These are phyloP conservation scores for Pinus tabuliformis DNA, from an alignment of 75 land plant genomes.

Conservation along the genomic window DNA sequence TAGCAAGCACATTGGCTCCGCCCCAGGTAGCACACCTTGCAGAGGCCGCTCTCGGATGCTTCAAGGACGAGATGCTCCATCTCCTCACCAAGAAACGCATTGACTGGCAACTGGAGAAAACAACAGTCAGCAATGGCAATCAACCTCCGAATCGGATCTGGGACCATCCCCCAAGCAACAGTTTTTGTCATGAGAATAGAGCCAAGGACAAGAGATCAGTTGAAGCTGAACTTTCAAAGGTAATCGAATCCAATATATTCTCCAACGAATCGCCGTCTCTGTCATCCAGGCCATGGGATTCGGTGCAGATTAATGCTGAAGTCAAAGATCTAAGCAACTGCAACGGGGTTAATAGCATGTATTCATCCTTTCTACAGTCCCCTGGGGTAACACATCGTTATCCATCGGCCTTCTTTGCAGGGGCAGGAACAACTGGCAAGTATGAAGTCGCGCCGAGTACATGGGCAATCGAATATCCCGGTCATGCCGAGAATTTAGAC, in stretches of 20 bases:
- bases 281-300: slow-evolving; percentile 24
- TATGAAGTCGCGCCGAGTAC: not conserved
- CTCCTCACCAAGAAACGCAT: slow-evolving; percentile 71
- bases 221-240: not conserved
- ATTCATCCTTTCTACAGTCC: not conserved
- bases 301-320: not conserved
- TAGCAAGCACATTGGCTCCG: slow-evolving; percentile 69
- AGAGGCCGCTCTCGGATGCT: slow-evolving; percentile 98
- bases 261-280: not conserved
- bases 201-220: not conserved
- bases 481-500: not conserved
- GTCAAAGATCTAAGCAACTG: slow-evolving; percentile 7
- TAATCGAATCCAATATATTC: not conserved
- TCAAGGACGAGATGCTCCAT: slow-evolving; percentile 98
- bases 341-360: slow-evolving; percentile 9
- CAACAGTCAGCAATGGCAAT: slow-evolving; percentile 1
- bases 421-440: not conserved
- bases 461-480: not conserved
- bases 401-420: not conserved
- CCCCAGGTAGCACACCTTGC: slow-evolving; percentile 87
- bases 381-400: not conserved
- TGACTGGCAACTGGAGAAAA: slow-evolving; percentile 38
- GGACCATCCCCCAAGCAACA: slow-evolving; percentile 4
- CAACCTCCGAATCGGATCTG: not conserved
- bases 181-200: not conserved